phyloP scores from a whole-genome alignment of 768 basidiomycete genomes.

The Russula dissimulans region DNA sequence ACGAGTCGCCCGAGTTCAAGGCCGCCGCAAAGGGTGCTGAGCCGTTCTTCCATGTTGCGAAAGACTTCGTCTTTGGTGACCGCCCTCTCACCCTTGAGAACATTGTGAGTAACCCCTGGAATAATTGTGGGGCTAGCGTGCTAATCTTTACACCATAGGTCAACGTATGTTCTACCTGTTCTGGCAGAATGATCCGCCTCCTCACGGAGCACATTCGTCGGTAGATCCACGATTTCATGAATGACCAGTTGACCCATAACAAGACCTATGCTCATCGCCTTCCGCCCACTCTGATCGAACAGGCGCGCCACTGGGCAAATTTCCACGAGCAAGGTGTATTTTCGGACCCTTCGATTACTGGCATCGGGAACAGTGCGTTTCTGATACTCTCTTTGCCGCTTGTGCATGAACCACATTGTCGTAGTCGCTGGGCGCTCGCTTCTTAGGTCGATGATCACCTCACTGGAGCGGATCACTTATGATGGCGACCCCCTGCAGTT shows the following conservation, averaged over 20 bases:
- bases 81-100: conserved; percentile 59
- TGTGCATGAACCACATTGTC: neutral
- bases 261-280: conserved; percentile 71
- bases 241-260: conserved; percentile 72
- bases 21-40: conserved; percentile 43
- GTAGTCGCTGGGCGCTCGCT: conserved; percentile 78
- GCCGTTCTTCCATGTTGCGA: conserved; percentile 56
- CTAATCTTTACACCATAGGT: conserved; percentile 38
- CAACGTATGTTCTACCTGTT: conserved; percentile 45
- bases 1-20: conserved; percentile 60
- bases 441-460: conserved; percentile 57
- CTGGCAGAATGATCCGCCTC: neutral
- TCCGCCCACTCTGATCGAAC: conserved; percentile 68
- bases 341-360: conserved; percentile 47
- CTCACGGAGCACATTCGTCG: neutral
- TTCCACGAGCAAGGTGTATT: conserved; percentile 75
- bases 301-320: conserved; percentile 66
- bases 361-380: conserved; percentile 70
- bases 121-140: neutral
- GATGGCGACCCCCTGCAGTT: conserved; percentile 73
- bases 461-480: conserved; percentile 72
- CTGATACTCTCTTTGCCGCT: neutral
- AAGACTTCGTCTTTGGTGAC: conserved; percentile 60
- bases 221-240: conserved; percentile 71
- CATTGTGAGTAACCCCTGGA: conserved; percentile 38